A percentile compares a stretch with the other conserved stretches of the same genome.
phyloP scores from a whole-genome alignment of 768 basidiomycete genomes.

The Amanita rimosa region DNA sequence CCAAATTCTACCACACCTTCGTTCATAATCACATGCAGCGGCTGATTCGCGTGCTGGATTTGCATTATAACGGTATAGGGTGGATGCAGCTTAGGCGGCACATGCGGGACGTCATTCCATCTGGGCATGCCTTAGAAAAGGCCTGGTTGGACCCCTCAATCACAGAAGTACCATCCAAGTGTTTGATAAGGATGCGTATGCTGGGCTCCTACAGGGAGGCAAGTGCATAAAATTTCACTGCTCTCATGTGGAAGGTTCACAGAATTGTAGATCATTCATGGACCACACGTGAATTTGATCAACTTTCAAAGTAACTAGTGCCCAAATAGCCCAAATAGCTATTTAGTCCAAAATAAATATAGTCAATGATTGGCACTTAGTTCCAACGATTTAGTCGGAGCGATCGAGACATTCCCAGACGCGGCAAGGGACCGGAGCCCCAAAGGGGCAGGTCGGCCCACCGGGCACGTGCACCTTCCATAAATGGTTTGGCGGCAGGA shows the following conservation, averaged over 20 bases:
- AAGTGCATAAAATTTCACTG: constrained; percentile 10
- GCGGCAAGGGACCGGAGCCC: no score
- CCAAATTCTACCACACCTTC: constrained; percentile 50
- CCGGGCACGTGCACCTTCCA: no score
- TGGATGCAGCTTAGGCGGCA: constrained; percentile 39
- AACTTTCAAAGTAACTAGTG: constrained; percentile 23
- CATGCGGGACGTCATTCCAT: constrained; percentile 32
- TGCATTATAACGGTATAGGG: constrained; percentile 40
- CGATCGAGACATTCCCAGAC: no score
- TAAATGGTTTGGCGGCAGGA: no score
- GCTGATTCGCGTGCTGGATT: constrained; percentile 37
- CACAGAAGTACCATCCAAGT: constrained; percentile 37
- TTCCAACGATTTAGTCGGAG: no score
- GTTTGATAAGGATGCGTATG: constrained; percentile 48
- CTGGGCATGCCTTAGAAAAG: constrained; percentile 30
- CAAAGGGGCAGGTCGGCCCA: no score
- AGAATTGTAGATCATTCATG: constrained; percentile 37
- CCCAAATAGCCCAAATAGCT: no score
- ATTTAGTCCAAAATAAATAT: no score
- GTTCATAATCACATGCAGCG: constrained; percentile 52
- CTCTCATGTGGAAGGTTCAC: constrained; percentile 1
- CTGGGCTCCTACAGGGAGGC: constrained; percentile 46
- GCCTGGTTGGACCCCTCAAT: constrained; percentile 33
- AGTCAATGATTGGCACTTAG: no score
- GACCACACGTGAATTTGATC: constrained; percentile 42